These are phyloP conservation scores for Quambalaria eucalypti DNA, from an alignment of 1,284 basidiomycete genomes.

Conservation along the genomic window DNA sequence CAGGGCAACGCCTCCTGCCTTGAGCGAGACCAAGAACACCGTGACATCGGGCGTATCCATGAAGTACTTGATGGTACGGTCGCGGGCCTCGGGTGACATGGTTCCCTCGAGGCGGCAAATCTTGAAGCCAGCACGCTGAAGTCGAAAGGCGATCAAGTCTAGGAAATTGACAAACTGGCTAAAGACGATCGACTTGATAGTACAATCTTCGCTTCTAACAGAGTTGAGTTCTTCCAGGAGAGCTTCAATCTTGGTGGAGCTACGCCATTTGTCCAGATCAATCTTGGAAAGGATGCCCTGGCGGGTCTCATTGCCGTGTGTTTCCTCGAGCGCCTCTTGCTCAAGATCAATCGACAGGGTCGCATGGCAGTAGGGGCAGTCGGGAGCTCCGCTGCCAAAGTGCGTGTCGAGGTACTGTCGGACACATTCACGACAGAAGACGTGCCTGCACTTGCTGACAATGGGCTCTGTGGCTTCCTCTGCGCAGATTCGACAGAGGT, in stretches of 20 bases:
- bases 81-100: slow-evolving; percentile 91
- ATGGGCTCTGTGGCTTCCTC: slow-evolving; percentile 97
- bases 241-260: slow-evolving; percentile 93
- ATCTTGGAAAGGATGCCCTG: slow-evolving; percentile 90
- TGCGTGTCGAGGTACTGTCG: slow-evolving; percentile 75
- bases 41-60: slow-evolving; percentile 91
- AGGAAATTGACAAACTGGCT: slow-evolving; percentile 75
- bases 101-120: slow-evolving; percentile 90
- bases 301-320: slow-evolving; percentile 53
- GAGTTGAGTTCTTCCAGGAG: slow-evolving; percentile 85
- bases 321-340: slow-evolving; percentile 75
- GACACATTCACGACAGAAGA: slow-evolving; percentile 84
- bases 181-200: slow-evolving; percentile 94
- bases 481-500: slow-evolving; percentile 79
- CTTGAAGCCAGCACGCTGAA: slow-evolving; percentile 78
- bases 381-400: slow-evolving; percentile 53
- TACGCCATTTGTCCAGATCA: slow-evolving; percentile 80
- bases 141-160: slow-evolving; percentile 79
- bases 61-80: slow-evolving; percentile 88
- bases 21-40: slow-evolving; percentile 86
- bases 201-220: slow-evolving; percentile 71
- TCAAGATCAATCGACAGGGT: slow-evolving; percentile 90
- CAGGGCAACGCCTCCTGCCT: slow-evolving; percentile 84
- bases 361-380: slow-evolving; percentile 90
- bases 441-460: slow-evolving; percentile 69